Percentiles rank a stretch among this genome's conserved stretches.
Conservation (phyloP, 805 yeast genomes). For the Hanseniaspora mollemarum region DNA sequence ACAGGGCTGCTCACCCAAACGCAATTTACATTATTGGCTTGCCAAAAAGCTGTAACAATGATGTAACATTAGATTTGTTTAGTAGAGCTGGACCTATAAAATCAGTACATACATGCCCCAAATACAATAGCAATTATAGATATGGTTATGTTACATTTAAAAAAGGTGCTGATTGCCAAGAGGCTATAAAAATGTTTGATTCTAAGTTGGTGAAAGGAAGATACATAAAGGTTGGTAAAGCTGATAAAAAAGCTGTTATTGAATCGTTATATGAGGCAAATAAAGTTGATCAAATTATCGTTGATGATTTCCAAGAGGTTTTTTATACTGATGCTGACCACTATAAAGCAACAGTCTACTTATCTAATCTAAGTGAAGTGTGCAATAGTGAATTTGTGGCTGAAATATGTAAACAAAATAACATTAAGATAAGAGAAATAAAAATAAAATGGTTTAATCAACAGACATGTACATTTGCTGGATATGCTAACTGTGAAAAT, state of each 20-base stretch:
- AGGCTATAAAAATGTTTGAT: slow-evolving; percentile 30
- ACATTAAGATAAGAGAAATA: slow-evolving; percentile 20
- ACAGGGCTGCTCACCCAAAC: slow-evolving; percentile 24
- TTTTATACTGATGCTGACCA: slow-evolving; percentile 9
- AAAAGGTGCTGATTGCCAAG: slow-evolving; percentile 28
- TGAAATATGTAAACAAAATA: slow-evolving; percentile 24
- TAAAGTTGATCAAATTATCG: background rate
- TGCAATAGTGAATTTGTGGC: slow-evolving; percentile 25
- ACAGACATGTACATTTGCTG: slow-evolving; percentile 22
- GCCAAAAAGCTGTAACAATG: slow-evolving; percentile 27
- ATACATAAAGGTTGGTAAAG: slow-evolving; percentile 20
- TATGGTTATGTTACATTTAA: slow-evolving; percentile 38
- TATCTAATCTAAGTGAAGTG: slow-evolving; percentile 25
- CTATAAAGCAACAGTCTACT: slow-evolving; percentile 20
- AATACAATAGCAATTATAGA: slow-evolving; percentile 22
- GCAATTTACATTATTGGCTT: slow-evolving; percentile 30
- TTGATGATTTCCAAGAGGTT: background rate
- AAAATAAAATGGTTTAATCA: slow-evolving; percentile 20
- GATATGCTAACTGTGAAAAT: slow-evolving; percentile 22
- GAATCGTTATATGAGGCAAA: background rate
- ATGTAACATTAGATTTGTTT: slow-evolving; percentile 26
- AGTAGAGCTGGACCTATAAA: slow-evolving; percentile 28
- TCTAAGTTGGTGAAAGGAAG: slow-evolving; percentile 25
- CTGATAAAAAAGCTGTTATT: background rate
- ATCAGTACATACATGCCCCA: slow-evolving; percentile 29